Percentiles rank a stretch among this genome's conserved stretches.
phyloP scores from a whole-genome alignment of 441 rosid genomes.

The Pelargonium australe region DNA sequence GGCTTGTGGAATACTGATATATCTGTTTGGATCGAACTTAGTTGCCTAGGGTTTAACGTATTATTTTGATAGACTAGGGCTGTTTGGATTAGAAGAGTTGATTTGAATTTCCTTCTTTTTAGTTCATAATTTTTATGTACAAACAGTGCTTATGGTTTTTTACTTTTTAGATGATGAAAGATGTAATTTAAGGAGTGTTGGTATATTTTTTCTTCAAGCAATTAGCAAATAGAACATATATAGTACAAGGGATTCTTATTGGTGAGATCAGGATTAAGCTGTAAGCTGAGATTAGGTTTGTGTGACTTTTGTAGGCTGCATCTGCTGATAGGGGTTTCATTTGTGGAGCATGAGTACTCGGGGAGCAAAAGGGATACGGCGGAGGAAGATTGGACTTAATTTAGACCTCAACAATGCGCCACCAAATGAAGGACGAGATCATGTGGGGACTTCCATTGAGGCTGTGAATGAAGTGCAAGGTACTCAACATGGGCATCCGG shows the following conservation, averaged over 20 bases:
- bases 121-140: background rate
- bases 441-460: slow-evolving; percentile 48
- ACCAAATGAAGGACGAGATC: slow-evolving; percentile 48
- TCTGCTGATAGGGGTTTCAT: slow-evolving; percentile 4
- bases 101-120: background rate
- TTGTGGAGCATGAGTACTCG: slow-evolving; percentile 48
- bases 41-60: background rate
- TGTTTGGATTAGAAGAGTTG: too few relatives aligned
- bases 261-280: background rate
- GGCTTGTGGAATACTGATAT: too few relatives aligned
- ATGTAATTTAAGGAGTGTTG: background rate
- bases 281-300: background rate
- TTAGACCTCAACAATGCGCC: slow-evolving; percentile 43
- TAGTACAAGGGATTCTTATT: background rate
- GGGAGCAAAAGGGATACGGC: slow-evolving; percentile 43
- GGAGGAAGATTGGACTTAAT: slow-evolving; percentile 56
- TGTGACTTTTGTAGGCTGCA: background rate
- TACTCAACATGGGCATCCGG: slow-evolving; percentile 27
- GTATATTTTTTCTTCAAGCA: background rate
- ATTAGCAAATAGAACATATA: background rate
- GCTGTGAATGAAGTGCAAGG: slow-evolving; percentile 24
- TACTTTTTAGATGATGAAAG: background rate
- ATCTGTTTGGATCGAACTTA: background rate
- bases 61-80: background rate
- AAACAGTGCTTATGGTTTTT: background rate